Evolutionary conservation across 805 yeast genomes (phyloP), one percentile per base, ranked within the genome.

Genomic region (Hagleromyces aurorensis): DNA sequence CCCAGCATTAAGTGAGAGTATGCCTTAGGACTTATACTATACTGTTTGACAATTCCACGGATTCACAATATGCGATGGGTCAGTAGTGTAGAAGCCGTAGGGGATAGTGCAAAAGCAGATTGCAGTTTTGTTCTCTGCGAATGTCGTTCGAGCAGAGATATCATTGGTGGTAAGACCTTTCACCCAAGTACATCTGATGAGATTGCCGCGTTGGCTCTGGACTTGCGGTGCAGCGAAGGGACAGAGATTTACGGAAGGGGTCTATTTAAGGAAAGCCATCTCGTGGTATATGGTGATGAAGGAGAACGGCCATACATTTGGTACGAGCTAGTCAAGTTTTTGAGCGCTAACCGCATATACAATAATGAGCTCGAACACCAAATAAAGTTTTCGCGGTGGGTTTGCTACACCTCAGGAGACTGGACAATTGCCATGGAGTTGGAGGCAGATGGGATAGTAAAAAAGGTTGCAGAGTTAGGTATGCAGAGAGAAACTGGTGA

Each of bases 191-290:
- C n/a, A n/a, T n/a, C n/a, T n/a, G n/a, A n/a, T n/a, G n/a, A n/a
- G n/a, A n/a, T n/a, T n/a, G n/a, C n/a, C n/a, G n/a, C n/a, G n/a
- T n/a, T n/a, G n/a, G n/a, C n/a, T n/a, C n/a, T n/a, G n/a, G n/a
- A n/a, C n/a, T n/a, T n/a, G n/a, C n/a, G n/a, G n/a, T n/a, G n/a
- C 4, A 47, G 55, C 30, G 57, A 52, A 17, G 58, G 58, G 5
- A 35, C 33, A 11, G 47, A 36, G 7, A 41, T 50, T 4, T 38
- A 39, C 16, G 18, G 20, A 3, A 24, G 19, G 12, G 22, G 25
- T 1, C 8, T 23, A 2, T 16, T 42, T 6, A 22, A 12, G 5
- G 21, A 37, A 10, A 6, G 19, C 5, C 30, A 37, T 24, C 9
- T 50, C 21, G 30, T 30, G n/a, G 26, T 41, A 5, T 48, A 38